Evolutionary conservation across 2,329 filamentous ascomycete genomes (phyloP).

Genomic region (Ophiostoma populinum): DNA sequence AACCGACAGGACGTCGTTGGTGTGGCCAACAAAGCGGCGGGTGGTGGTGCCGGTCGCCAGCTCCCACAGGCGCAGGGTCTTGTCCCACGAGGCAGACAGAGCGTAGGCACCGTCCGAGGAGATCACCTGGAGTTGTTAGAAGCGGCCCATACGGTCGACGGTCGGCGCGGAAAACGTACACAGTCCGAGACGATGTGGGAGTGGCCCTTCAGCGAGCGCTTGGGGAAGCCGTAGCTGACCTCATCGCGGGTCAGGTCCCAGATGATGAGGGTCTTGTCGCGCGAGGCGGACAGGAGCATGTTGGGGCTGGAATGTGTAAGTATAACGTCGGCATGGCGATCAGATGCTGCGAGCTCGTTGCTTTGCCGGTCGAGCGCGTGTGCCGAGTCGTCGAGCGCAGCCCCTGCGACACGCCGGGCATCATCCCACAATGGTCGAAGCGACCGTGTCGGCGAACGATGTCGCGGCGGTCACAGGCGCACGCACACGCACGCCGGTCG

Average conservation of each 20-base stretch:
- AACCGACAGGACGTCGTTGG: conserved; percentile 97
- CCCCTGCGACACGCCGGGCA: no score
- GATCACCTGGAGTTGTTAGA: conserved; percentile 52
- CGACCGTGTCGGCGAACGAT: no score
- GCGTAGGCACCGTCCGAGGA: conserved; percentile 98
- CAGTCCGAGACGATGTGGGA: conserved; percentile 99
- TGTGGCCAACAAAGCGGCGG: conserved; percentile 96
- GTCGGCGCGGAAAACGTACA: conserved; percentile 46
- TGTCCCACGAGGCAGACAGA: conserved; percentile 98
- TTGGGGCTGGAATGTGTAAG: conserved; percentile 53
- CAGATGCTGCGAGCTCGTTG: background rate
- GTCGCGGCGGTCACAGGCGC: no score
- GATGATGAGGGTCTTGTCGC: conserved; percentile 99
- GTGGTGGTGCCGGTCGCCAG: conserved; percentile 93
- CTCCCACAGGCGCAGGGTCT: conserved; percentile 99
- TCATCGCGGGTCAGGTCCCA: conserved; percentile 99
- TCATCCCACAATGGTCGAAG: no score
- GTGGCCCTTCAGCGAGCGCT: conserved; percentile 96
- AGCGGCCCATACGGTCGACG: no score
- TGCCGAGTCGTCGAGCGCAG: no score
- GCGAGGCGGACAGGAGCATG: conserved; percentile 95
- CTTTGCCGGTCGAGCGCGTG: no score
- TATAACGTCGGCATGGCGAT: conserved; percentile 11
- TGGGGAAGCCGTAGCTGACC: conserved; percentile 94
- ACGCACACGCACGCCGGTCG: no score